Base-by-base conservation (phyloP, 106 monocot genomes). In the Vanilla planifolia region DNA sequence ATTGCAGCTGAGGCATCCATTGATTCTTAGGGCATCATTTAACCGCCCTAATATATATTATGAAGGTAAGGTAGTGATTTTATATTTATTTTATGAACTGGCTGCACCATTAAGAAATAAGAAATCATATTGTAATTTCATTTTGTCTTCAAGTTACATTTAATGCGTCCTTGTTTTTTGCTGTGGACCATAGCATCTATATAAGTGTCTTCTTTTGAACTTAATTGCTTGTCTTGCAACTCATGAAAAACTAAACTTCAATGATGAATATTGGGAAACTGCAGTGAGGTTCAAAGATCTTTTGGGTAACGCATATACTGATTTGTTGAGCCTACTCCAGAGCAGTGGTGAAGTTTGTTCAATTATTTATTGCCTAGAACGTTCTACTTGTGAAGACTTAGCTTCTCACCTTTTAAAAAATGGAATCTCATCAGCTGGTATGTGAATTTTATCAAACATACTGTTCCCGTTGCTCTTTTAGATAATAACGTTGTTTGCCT, bases 31-130 rank as follows among this genome's bases (percentile, higher is more conserved):
- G 70, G 72, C 85, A 70, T 94, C 89, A 72, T 94, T 94, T 51
- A 94, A 94, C 62, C 93, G 93, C n/a, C 82, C 93, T 46, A 94
- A 94, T 68, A 94, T 94, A 79, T 94, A 70, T 72, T 94, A 94
- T 75, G 89, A 94, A 94, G 93, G 93, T 94, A 79, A 76, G n/a
- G n/a, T n/a, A n/a, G n/a, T n/a, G n/a, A n/a, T n/a, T n/a, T 22
- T 4, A 30, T 16, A 53, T 53, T 53, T 14, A 53, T 29, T 52
- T 53, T 4, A 0, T 32, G 16, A 32, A n/a, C 1, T 53, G 30
- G n/a, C 29, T 53, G 28, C 24, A 3, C 50, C 50, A 50, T 50
- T 26, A 11, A 50, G 25, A 50, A 50, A 25, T 44, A 44, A n/a
- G 20, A 17, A 44, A 44, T 44, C 17, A 16, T 44, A 17, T 16